Percentiles rank a stretch among this genome's conserved stretches.
phyloP scores from a whole-genome alignment of 2,329 filamentous ascomycete genomes.

The Cercospora sojina region DNA sequence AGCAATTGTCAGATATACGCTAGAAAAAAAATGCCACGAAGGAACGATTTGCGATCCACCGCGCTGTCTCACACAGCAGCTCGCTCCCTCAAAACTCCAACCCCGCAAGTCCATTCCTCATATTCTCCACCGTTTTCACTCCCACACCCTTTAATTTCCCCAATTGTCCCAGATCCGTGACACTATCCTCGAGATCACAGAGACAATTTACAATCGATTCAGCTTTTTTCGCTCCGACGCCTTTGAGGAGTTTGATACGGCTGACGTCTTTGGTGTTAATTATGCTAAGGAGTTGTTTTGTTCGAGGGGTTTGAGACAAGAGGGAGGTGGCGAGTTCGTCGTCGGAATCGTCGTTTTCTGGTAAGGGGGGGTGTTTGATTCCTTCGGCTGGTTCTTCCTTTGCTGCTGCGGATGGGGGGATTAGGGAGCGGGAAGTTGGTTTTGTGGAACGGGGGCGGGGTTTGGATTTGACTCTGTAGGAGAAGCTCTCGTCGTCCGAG shows the following conservation, averaged over 20 bases:
- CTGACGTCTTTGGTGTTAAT: conserved; percentile 70
- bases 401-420: background rate
- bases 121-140: conserved; percentile 52
- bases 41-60: too few species aligned
- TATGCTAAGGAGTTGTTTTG: conserved; percentile 63
- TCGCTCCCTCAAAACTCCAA: background rate
- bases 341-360: conserved; percentile 32
- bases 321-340: conserved; percentile 34
- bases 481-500: conserved; percentile 42
- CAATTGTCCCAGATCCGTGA: conserved; percentile 45
- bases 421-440: conserved; percentile 10
- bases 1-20: background rate
- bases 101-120: conserved; percentile 43
- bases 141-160: conserved; percentile 52
- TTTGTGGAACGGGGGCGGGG: conserved; percentile 28
- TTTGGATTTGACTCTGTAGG: conserved; percentile 43
- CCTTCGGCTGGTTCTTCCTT: background rate
- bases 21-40: background rate
- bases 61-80: too few species aligned
- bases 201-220: conserved; percentile 52
- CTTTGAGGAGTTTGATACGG: conserved; percentile 65
- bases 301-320: conserved; percentile 53
- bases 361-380: conserved; percentile 21
- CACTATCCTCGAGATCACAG: conserved; percentile 45
- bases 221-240: conserved; percentile 72